These are phyloP conservation scores for Naumovozyma castellii DNA, from an alignment of 805 yeast species.

Conservation along the genomic window DNA sequence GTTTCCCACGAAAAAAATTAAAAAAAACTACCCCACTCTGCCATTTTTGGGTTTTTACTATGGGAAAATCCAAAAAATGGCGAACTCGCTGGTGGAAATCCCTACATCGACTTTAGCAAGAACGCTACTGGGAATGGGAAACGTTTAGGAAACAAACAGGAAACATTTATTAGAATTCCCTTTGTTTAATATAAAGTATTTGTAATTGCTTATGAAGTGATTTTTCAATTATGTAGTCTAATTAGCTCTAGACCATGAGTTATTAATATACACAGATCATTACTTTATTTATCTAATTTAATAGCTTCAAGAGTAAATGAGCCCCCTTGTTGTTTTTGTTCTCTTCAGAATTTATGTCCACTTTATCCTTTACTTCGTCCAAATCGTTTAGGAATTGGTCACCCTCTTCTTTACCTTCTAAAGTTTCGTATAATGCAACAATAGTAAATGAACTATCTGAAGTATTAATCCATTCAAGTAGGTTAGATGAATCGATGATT, in stretches of 20 bases:
- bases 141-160: too few relatives aligned
- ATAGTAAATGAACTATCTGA: constrained; percentile 70
- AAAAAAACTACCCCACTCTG: too few relatives aligned
- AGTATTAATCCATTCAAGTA: constrained; percentile 59
- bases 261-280: background rate
- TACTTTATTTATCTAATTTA: constrained; percentile 8
- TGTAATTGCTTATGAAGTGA: too few relatives aligned
- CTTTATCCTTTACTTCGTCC: constrained; percentile 39
- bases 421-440: constrained; percentile 66
- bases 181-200: too few relatives aligned
- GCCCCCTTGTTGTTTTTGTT: constrained; percentile 58
- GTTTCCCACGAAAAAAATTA: too few relatives aligned
- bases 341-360: constrained; percentile 25
- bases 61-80: too few relatives aligned
- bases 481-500: constrained; percentile 41
- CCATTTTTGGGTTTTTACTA: too few relatives aligned
- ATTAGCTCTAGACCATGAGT: background rate
- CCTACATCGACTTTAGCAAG: too few relatives aligned
- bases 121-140: too few relatives aligned
- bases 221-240: too few relatives aligned
- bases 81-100: too few relatives aligned
- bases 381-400: constrained; percentile 45
- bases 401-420: constrained; percentile 38
- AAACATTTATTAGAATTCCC: too few relatives aligned
- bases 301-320: constrained; percentile 37